Evolutionary conservation across 73 alveolate genomes (phyloP), one percentile per base, ranked within the genome.

Genomic region (Paramecium octaurelia): DNA sequence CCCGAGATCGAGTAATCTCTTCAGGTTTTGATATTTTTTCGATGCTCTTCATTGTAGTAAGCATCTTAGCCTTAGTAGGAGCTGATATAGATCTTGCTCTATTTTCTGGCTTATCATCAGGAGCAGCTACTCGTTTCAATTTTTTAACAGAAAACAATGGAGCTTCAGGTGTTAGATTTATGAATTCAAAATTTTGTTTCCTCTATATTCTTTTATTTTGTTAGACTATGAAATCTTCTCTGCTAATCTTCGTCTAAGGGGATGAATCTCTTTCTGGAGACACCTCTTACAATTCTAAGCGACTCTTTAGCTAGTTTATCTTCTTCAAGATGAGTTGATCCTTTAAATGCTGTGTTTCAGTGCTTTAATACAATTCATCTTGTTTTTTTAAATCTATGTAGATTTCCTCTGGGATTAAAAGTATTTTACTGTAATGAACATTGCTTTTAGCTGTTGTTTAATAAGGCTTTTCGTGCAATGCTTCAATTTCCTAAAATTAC

Each of bases 61-160:
- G 14, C 84, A 64, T 64, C 27, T 64, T 64, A 1, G 84, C 20
- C 27, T 64, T 64, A 11, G 84, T 64, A 12, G 84, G 84, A 14
- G 84, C 84, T 14, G 84, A 64, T 64, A 64, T 64, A 2, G 84
- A 64, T 64, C 84, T 64, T 31, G 84, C 46, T 34, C 84, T 64
- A 64, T 27, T 64, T 24, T 64, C 84, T 12, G 27, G 27, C 8
- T 31, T 31, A 11, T 64, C 84, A 31, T 64, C 42, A 6, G 84
- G 84, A 6, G 84, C 84, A 27, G 84, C 84, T 4, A 54, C 31
- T 14, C 46, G 44, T 24, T 64, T 64, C 4, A 64, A 0, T 64
- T 64, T 64, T 16, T 64, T 64, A 27, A 64, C 84, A 23, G 11
- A 31, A 64, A 64, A 64, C 29, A 64, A 64, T 6, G 84, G 84